Evolutionary conservation across 108 stramenopile species (phyloP).

Genomic region (Skeletonema costatum): DNA sequence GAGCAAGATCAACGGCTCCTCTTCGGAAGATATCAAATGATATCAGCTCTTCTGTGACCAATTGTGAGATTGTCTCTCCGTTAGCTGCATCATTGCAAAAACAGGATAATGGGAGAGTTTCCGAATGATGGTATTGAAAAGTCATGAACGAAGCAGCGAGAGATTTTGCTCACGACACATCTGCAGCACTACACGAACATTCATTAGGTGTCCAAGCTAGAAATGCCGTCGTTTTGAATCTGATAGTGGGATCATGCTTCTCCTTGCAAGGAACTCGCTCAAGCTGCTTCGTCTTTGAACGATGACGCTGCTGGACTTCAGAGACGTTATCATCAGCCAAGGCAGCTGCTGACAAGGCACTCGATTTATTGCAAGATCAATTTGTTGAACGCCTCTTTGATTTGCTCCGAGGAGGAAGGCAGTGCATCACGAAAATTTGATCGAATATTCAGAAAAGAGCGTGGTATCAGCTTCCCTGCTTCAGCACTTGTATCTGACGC

Average conservation of each 20-base stretch:
- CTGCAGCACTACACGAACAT: neutral
- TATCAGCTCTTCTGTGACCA: neutral
- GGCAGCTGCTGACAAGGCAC: constrained; percentile 24
- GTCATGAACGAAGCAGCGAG: neutral
- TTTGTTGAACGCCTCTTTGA: constrained; percentile 28
- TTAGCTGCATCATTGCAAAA: neutral
- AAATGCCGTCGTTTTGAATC: constrained; percentile 30
- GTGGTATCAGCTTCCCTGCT: constrained; percentile 31
- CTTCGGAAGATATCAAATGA: neutral
- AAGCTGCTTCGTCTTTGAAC: constrained; percentile 3
- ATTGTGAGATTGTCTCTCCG: constrained; percentile 20
- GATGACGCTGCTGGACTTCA: neutral
- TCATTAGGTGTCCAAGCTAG: constrained; percentile 8
- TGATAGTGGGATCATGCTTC: constrained; percentile 38
- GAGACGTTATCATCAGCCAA: constrained; percentile 18
- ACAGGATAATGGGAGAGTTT: constrained; percentile 12
- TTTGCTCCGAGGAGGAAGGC: constrained; percentile 18
- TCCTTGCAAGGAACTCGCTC: constrained; percentile 22
- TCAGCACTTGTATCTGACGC: constrained; percentile 30
- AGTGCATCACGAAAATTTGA: constrained; percentile 11
- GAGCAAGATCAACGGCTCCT: neutral
- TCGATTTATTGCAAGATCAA: constrained; percentile 20
- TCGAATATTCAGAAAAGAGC: constrained; percentile 33
- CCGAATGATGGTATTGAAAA: constrained; percentile 8
- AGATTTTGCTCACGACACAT: neutral